Base-by-base conservation (phyloP, 495 filamentous ascomycete species). In the Glutinoglossum americanum region DNA sequence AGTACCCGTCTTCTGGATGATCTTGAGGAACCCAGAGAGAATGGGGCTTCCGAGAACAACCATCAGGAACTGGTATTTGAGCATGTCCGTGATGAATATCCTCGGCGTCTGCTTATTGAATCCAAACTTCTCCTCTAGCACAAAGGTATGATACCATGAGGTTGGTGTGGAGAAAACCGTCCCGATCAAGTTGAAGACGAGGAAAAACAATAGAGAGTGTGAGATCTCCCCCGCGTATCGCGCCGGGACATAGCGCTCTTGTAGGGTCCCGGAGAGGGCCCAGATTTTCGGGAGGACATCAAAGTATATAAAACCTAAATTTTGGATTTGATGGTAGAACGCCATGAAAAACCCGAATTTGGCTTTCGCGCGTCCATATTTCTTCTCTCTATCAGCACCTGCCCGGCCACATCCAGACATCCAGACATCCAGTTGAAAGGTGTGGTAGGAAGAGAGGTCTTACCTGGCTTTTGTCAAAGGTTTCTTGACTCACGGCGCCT, bases 101-200 rank as follows among this genome's bases (percentile, higher is more conserved):
- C 81, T 82, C 41, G 85, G 69, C 0, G 92, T 97, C 73, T 93
- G 87, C 74, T 98, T 97, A 70, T 98, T 98, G 77, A 98, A 98
- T 26, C 92, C 93, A 67, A 89, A 98, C 65, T 88, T 85, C 74
- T 97, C 88, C 67, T 98, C 92, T 47, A 97, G 75, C 44, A 95
- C 85, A 66, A 98, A 98, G 0, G 83, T 89, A 73, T 87, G 81
- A 74, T 96, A 98, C 66, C 94, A 84, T 55, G 76, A 82, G 57
- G 84, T 78, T 17, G 93, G 93, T 51, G 97, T 72, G 39, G 80
- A 83, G 57, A 93, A 69, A 53, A 84, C 63, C 62, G 87, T 84
- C 37, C 86, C 82, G 63, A 87, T 77, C 60, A 94, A 66, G 64
- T 85, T 84, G 71, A 93, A 96, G 49, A 78, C 74, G 66, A 96